Evolutionary conservation across 306 rosid genomes (phyloP), one percentile per base, ranked within the genome.

Genomic region (Rosa lucieae): DNA sequence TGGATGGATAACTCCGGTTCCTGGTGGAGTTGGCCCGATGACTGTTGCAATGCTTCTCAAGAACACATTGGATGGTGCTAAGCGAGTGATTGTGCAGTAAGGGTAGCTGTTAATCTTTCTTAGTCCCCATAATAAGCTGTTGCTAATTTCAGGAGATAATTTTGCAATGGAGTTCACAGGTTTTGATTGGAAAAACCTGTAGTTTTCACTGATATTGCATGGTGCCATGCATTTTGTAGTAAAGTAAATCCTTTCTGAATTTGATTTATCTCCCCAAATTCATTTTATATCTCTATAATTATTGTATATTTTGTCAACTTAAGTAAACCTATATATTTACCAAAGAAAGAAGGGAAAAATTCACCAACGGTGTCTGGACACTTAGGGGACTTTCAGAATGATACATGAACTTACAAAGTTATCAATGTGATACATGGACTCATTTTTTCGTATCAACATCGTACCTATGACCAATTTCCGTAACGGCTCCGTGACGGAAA

Each of bases 11-110:
- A 90, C 97, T 80, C 99, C 99, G 21, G 97, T 91, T 82, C 99
- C 99, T 4, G 97, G 99, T 52, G 97, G 99, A 1, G 99, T 92
- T 14, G 97, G 97, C 53, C 97, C 97, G 67, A 89, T 91, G 92
- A 92, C 95, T 29, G 97, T 94, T 47, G 93, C 97, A 73, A 94
- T 92, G 98, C 89, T 94, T 80, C 88, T 94, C 72, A 82, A 86
- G 79, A 94, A 94, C 74, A 92, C 97, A 10, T 67, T 94, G 91
- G 97, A 90, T 13, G 94, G 98, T 63, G 97, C 97, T 52, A 92
- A 88, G 82, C 90, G 92, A 51, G 74, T 9, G 37, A 80, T 94
- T 49, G 87, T 78, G 61, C 87, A 82, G 48, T 88, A 82, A 74
- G 84, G 44, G 23, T 23, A 14, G 21, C 70, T 65, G 46, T 37